Conservation (phyloP, 2,329 filamentous ascomycete genomes). For the Mycogone perniciosa region DNA sequence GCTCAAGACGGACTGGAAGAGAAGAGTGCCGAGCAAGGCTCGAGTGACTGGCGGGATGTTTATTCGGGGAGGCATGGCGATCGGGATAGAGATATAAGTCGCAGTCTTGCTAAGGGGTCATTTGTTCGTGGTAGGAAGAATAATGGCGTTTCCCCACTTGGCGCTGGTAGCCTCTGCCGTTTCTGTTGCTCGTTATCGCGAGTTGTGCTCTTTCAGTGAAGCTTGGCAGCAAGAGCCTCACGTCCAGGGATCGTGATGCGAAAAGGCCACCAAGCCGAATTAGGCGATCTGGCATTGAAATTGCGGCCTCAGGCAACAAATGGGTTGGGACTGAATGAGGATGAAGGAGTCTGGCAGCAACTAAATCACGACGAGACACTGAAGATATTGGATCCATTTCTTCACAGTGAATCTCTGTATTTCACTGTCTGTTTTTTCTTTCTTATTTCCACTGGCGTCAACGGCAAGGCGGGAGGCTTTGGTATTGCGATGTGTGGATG, state of each 20-base stretch:
- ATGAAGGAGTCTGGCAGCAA: neutral
- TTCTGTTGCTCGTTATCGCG: neutral
- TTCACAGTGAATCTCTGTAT: no score
- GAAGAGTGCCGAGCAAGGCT: constrained; percentile 65
- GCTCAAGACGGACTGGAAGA: constrained; percentile 76
- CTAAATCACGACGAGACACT: no score
- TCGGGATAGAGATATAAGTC: constrained; percentile 12
- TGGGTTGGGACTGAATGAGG: neutral
- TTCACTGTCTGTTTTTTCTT: no score
- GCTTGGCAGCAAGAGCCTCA: neutral
- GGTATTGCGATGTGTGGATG: no score
- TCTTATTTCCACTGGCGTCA: no score
- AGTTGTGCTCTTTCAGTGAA: neutral
- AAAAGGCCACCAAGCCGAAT: neutral
- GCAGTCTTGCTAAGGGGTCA: constrained; percentile 2
- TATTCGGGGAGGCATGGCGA: constrained; percentile 69
- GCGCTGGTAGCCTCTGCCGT: neutral
- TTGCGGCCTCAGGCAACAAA: neutral
- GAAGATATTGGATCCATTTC: no score
- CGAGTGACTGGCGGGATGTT: constrained; percentile 92
- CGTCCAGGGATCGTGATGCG: neutral
- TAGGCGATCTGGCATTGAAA: neutral
- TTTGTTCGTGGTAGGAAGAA: constrained; percentile 2
- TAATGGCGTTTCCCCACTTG: neutral
- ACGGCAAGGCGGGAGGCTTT: no score